phyloP scores from a whole-genome alignment of 768 basidiomycete genomes.

The Pholiota microspora region DNA sequence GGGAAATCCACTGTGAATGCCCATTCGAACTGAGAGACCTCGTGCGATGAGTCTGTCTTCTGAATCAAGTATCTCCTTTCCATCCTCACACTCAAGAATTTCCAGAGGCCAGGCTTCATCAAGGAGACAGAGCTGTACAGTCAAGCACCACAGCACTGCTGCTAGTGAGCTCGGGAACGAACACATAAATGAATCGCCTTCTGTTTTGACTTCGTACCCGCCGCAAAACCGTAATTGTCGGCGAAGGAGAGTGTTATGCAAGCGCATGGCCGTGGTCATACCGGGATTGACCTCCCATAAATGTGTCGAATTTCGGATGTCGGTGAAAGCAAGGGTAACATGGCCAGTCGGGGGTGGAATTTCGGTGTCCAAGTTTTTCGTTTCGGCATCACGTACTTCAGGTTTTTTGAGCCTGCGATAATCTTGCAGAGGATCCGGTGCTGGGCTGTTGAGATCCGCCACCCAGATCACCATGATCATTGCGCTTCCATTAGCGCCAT shows the following conservation, averaged over 20 bases:
- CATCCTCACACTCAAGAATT: conserved; percentile 90
- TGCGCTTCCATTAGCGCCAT: conserved; percentile 88
- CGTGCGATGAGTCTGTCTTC: conserved; percentile 71
- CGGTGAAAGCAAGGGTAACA: conserved; percentile 93
- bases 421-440: conserved; percentile 52
- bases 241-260: conserved; percentile 87
- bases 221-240: conserved; percentile 86
- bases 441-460: conserved; percentile 56
- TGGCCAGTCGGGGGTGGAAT: conserved; percentile 84
- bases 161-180: conserved; percentile 89
- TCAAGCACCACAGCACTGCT: conserved; percentile 90
- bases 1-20: conserved; percentile 90
- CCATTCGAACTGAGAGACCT: conserved; percentile 97
- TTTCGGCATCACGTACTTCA: conserved; percentile 53
- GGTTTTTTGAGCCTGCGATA: conserved; percentile 70
- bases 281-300: conserved; percentile 96
- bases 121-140: conserved; percentile 80
- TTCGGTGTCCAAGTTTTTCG: conserved; percentile 69
- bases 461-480: conserved; percentile 98
- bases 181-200: conserved; percentile 99
- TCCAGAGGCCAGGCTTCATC: conserved; percentile 89
- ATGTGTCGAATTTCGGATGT: conserved; percentile 95
- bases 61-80: conserved; percentile 69
- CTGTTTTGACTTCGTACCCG: conserved; percentile 98
- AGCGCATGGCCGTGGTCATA: conserved; percentile 89